phyloP scores from a whole-genome alignment of 2,329 filamentous ascomycete species.

The Thelonectria rubi region DNA sequence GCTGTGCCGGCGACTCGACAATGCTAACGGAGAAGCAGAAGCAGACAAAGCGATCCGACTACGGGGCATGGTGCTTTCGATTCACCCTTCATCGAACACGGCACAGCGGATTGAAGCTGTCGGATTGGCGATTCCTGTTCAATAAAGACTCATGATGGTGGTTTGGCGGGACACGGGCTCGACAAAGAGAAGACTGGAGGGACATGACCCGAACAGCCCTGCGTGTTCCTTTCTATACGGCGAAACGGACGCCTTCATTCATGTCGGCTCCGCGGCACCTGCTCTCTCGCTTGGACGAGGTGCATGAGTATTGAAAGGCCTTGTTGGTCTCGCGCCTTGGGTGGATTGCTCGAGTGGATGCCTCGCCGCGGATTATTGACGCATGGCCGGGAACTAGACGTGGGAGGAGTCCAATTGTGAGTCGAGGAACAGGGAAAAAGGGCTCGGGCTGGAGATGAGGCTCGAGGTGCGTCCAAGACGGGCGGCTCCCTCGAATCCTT shows the following conservation, averaged over 20 bases:
- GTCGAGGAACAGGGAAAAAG: no score
- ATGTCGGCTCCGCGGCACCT: background rate
- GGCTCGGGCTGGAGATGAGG: no score
- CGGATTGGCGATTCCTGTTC: no score
- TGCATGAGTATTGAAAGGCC: constrained; percentile 4
- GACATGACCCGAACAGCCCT: background rate
- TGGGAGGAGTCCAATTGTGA: background rate
- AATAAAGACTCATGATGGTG: no score
- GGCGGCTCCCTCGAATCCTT: no score
- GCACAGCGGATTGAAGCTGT: no score
- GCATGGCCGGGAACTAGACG: background rate
- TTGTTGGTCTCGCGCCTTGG: background rate
- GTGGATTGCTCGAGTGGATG: constrained; percentile 4
- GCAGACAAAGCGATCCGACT: background rate
- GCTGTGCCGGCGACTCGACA: background rate
- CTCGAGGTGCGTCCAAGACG: background rate
- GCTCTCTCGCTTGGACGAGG: background rate
- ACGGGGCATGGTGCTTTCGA: background rate
- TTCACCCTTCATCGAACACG: no score
- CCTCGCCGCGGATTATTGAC: constrained; percentile 7
- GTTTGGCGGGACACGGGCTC: no score
- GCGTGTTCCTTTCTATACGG: background rate
- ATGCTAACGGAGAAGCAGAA: background rate
- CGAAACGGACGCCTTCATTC: background rate
- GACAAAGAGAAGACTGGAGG: background rate